Evolutionary conservation across 2,329 filamentous ascomycete species (phyloP).

Genomic region (Helotiales sp.): DNA sequence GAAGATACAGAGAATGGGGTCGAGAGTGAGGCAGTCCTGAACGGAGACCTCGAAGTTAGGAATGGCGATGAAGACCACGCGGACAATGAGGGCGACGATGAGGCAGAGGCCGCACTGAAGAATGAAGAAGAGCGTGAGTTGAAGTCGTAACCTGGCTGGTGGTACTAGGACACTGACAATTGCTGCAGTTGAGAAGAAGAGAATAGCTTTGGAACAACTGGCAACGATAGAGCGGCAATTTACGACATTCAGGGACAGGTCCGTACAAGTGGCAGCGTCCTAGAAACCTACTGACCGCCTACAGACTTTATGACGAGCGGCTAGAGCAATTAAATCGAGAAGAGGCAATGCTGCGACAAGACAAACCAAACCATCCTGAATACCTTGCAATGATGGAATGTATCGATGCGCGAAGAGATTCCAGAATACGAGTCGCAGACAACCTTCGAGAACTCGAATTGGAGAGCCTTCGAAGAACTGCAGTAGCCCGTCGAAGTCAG

Average conservation of each 20-base stretch:
- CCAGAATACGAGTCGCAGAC: conserved; percentile 74
- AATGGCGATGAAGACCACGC: conserved; percentile 51
- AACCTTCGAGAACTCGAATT: conserved; percentile 73
- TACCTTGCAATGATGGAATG: conserved; percentile 88
- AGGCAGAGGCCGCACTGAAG: conserved; percentile 56
- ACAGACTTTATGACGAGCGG: conserved; percentile 83
- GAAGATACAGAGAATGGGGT: conserved; percentile 28
- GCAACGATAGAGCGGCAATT: conserved; percentile 86
- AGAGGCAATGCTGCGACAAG: conserved; percentile 59
- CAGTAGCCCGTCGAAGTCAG: conserved; percentile 80
- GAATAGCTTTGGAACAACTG: conserved; percentile 76
- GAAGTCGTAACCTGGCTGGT: conserved; percentile 11
- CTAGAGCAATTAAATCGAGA: conserved; percentile 76
- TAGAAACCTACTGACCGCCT: conserved; percentile 22
- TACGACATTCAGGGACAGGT: conserved; percentile 79
- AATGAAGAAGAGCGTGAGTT: conserved; percentile 66
- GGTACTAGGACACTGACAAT: conserved; percentile 32
- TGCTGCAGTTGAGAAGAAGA: conserved; percentile 70
- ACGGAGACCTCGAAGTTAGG: conserved; percentile 36
- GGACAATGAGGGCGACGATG: conserved; percentile 59
- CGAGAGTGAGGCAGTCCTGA: conserved; percentile 14
- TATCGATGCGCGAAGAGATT: conserved; percentile 77
- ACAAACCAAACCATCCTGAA: conserved; percentile 79
- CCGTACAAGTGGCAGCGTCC: conserved; percentile 31
- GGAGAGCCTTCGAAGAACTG: conserved; percentile 70